A percentile compares a stretch with the other conserved stretches of the same genome.
These are phyloP conservation scores for Neoscytalidium dimidiatum DNA, from an alignment of 2,329 filamentous ascomycete genomes.

Conservation along the genomic window DNA sequence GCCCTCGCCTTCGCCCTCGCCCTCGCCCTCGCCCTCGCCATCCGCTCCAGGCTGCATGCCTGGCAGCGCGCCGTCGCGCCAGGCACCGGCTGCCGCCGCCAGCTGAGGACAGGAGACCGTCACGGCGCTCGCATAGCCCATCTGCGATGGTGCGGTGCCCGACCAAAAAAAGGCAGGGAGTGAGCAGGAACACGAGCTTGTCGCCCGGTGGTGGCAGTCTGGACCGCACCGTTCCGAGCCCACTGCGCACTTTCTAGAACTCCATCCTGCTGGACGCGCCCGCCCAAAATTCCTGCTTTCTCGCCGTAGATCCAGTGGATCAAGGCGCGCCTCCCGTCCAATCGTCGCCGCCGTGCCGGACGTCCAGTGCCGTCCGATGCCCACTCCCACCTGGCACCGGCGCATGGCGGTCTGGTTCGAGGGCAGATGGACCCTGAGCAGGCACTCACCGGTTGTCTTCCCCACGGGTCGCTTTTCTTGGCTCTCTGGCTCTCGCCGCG, in stretches of 20 bases:
- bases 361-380: background rate
- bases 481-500: background rate
- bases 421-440: background rate
- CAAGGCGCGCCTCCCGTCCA: background rate
- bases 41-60: background rate
- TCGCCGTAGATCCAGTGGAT: slow-evolving; percentile 6
- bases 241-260: slow-evolving; percentile 16
- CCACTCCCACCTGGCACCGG: background rate
- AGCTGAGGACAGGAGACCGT: background rate
- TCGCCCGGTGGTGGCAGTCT: background rate
- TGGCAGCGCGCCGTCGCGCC: background rate
- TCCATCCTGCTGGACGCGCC: background rate
- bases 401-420: slow-evolving; percentile 8
- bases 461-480: background rate
- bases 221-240: slow-evolving; percentile 2
- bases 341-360: background rate
- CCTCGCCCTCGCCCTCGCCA: background rate
- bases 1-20: background rate
- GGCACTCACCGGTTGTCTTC: slow-evolving; percentile 6
- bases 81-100: background rate
- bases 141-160: background rate
- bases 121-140: background rate
- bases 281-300: background rate
- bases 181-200: background rate
- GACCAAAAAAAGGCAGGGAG: background rate